Evolutionary conservation across 148 eudicot genomes (phyloP), one percentile per base, ranked within the genome.

Genomic region (Amaranthus hypochondriacus): DNA sequence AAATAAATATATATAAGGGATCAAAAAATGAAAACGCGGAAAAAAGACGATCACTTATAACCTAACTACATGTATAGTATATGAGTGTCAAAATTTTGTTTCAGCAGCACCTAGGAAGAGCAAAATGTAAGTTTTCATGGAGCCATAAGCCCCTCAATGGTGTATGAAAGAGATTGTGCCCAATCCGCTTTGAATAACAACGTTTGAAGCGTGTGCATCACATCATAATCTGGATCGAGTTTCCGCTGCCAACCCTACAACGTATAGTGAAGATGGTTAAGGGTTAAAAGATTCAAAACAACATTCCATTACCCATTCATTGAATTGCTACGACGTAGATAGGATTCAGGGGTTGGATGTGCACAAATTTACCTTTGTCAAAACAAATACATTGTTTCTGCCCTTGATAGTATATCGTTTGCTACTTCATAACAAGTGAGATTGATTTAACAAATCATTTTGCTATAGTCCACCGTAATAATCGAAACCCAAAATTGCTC

Each of bases 161-260:
- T 95, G 69, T 95, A 95, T n/a, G 97, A 78, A 58, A 95, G 91
- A 42, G 96, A 95, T 70, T 89, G 62, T 4, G 96, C 98, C 98
- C 97, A 95, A 73, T 95, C 93, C 2, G 75, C 89, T 87, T 90
- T 95, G 65, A 95, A 87, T 57, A 95, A 83, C 77, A 95, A 75
- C 2, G 92, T 87, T 75, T 87, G 96, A 11, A 95, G 86, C 4
- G 98, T 95, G 47, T 76, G 84, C 98, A 95, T 95, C 73, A 95
- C 87, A 80, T 95, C 86, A 14, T 95, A 95, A 56, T 88, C 90
- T 5, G 98, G 98, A 78, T 95, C 98, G 14, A 95, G 96, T 86
- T 95, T 95, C 80, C 98, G 85, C 68, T 95, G 98, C 98, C 98
- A 95, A 70, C 98, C 97, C 98, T 95, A 57, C 80, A 79, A 75